Conservation (phyloP, 2,329 filamentous ascomycete genomes). For the Rhynchosporium agropyri region DNA sequence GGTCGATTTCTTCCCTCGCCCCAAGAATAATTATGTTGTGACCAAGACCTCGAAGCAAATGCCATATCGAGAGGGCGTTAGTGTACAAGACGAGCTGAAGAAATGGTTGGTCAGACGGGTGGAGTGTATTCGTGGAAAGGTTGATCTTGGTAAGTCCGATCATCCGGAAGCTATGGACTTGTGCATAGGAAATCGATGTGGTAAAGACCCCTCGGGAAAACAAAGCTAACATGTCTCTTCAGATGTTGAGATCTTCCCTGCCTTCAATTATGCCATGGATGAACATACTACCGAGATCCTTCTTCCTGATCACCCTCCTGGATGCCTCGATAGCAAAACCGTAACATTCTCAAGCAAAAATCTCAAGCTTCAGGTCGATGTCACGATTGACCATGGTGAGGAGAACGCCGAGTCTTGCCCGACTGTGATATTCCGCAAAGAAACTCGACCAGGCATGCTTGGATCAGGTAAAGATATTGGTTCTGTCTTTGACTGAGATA, state of each 20-base stretch:
- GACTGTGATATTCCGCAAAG: constrained; percentile 57
- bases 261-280: constrained; percentile 70
- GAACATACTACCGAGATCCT: constrained; percentile 61
- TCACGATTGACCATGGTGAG: constrained; percentile 65
- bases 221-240: neutral
- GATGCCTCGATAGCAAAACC: constrained; percentile 55
- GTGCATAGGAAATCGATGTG: no score
- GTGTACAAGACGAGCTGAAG: constrained; percentile 64
- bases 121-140: constrained; percentile 69
- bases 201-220: neutral
- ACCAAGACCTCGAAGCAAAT: constrained; percentile 52
- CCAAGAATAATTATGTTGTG: constrained; percentile 59
- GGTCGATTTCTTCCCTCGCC: constrained; percentile 75
- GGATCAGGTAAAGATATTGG: constrained; percentile 52
- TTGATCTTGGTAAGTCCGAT: constrained; percentile 56
- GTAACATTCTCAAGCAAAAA: constrained; percentile 64
- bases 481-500: neutral
- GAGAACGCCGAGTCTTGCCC: constrained; percentile 52
- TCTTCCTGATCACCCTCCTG: constrained; percentile 47
- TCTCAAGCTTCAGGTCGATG: constrained; percentile 66
- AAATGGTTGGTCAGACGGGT: constrained; percentile 71
- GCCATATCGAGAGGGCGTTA: constrained; percentile 56
- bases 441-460: constrained; percentile 53
- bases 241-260: constrained; percentile 72
- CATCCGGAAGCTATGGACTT: no score